These are phyloP conservation scores for Westerdykella sp. DNA, from an alignment of 2,329 filamentous ascomycete genomes.

Conservation along the genomic window DNA sequence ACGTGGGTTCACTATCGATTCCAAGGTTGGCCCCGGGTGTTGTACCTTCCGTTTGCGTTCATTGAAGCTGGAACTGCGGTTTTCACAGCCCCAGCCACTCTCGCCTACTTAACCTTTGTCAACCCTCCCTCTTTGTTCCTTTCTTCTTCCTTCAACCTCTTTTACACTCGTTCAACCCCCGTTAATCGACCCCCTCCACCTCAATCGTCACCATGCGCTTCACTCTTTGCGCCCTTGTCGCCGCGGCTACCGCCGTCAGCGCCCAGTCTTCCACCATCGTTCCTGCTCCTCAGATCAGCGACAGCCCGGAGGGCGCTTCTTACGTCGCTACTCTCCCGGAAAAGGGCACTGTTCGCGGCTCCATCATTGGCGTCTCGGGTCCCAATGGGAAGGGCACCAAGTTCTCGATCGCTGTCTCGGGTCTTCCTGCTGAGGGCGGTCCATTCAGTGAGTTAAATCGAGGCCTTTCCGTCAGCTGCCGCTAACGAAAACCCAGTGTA, in stretches of 20 bases:
- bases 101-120: neutral
- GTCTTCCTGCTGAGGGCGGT: conserved; percentile 38
- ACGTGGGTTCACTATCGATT: neutral
- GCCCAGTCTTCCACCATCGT: conserved; percentile 20
- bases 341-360: conserved; percentile 32
- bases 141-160: neutral
- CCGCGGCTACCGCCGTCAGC: conserved; percentile 22
- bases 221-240: conserved; percentile 23
- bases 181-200: neutral
- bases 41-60: neutral
- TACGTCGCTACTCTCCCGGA: conserved; percentile 37
- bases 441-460: conserved; percentile 37
- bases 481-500: conserved; percentile 32
- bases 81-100: neutral
- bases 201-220: neutral
- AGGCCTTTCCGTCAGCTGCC: neutral
- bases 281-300: conserved; percentile 30
- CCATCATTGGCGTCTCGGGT: conserved; percentile 27
- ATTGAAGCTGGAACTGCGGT: too few relatives aligned
- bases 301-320: conserved; percentile 36
- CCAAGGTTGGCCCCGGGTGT: neutral
- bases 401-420: conserved; percentile 37
- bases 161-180: neutral
- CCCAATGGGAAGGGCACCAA: conserved; percentile 36
- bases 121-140: neutral